A percentile compares a stretch with the other conserved stretches of the same genome.
Conservation (phyloP, 371 early-diverging fungal genomes). For the Mucor circinelloides region DNA sequence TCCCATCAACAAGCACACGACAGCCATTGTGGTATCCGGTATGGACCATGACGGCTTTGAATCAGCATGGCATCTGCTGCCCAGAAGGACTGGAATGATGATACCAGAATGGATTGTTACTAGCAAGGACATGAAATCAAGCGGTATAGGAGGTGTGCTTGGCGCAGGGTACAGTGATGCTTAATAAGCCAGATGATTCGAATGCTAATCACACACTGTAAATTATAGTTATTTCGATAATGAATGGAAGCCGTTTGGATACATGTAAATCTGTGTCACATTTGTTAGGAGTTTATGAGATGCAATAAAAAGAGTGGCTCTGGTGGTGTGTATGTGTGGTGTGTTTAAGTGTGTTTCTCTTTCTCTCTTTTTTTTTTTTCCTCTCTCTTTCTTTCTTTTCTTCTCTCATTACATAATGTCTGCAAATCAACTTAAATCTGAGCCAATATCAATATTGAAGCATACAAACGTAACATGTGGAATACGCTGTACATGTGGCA, state of each 20-base stretch:
- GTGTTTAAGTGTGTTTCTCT: neutral
- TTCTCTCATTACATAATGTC: neutral
- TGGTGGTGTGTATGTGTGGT: too few relatives aligned
- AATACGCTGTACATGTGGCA: neutral
- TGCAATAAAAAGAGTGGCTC: neutral
- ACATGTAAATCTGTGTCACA: conserved; percentile 5
- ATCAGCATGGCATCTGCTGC: conserved; percentile 46
- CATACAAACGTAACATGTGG: conserved; percentile 2
- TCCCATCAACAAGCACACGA: conserved; percentile 25
- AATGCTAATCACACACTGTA: neutral
- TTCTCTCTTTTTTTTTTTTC: neutral
- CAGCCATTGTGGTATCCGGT: conserved; percentile 50
- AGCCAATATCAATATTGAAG: conserved; percentile 14
- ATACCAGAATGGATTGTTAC: conserved; percentile 58
- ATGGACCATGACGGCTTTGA: conserved; percentile 43
- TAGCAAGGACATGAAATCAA: conserved; percentile 42
- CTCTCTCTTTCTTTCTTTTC: neutral
- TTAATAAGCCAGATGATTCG: neutral
- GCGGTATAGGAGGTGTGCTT: conserved; percentile 51
- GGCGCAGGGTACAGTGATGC: conserved; percentile 45
- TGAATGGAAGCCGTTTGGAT: conserved; percentile 31
- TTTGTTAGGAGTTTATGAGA: neutral
- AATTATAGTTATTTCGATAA: conserved; percentile 27
- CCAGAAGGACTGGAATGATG: conserved; percentile 53
- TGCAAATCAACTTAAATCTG: neutral